phyloP scores from a whole-genome alignment of 2,329 filamentous ascomycete genomes.

The Phyllosticta citriasiana region DNA sequence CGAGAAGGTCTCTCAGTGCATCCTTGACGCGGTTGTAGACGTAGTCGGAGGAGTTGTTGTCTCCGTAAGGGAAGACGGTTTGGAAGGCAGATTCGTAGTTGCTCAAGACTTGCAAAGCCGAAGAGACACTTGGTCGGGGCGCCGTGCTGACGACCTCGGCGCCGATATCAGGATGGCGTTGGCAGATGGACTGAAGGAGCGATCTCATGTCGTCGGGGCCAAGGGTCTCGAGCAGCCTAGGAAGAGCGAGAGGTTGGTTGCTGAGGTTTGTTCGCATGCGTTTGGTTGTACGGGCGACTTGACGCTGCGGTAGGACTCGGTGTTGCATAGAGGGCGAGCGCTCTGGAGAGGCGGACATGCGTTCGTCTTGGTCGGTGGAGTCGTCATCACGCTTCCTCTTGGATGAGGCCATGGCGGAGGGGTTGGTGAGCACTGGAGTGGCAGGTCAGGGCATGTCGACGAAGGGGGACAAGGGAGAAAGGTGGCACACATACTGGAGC shows the following conservation, averaged over 20 bases:
- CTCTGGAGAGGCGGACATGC: conserved; percentile 83
- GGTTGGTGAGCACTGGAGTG: conserved; percentile 28
- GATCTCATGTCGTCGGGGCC: conserved; percentile 74
- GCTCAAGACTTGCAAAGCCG: conserved; percentile 68
- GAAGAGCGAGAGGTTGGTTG: conserved; percentile 54
- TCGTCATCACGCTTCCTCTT: conserved; percentile 87
- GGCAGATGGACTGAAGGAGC: conserved; percentile 83
- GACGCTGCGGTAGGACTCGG: conserved; percentile 49
- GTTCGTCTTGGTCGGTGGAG: conserved; percentile 54
- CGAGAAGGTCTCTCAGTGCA: conserved; percentile 67
- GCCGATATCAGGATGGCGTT: conserved; percentile 75
- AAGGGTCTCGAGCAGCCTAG: conserved; percentile 86
- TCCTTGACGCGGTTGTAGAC: conserved; percentile 88
- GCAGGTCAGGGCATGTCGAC: conserved; percentile 15
- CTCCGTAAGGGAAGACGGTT: conserved; percentile 73
- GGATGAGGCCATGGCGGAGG: conserved; percentile 38
- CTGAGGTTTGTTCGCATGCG: conserved; percentile 58
- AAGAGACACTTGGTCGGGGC: conserved; percentile 74
- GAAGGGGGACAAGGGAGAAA: conserved; percentile 9
- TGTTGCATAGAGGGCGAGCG: conserved; percentile 67
- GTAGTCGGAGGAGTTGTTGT: conserved; percentile 79
- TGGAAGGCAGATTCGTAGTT: conserved; percentile 74
- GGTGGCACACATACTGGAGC: conserved; percentile 41
- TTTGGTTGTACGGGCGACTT: conserved; percentile 47
- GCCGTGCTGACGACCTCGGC: conserved; percentile 76